Percentiles rank a stretch among this genome's conserved stretches.
These are phyloP conservation scores for Ophiostoma ips DNA, from an alignment of 2,329 filamentous ascomycete species.

Conservation along the genomic window DNA sequence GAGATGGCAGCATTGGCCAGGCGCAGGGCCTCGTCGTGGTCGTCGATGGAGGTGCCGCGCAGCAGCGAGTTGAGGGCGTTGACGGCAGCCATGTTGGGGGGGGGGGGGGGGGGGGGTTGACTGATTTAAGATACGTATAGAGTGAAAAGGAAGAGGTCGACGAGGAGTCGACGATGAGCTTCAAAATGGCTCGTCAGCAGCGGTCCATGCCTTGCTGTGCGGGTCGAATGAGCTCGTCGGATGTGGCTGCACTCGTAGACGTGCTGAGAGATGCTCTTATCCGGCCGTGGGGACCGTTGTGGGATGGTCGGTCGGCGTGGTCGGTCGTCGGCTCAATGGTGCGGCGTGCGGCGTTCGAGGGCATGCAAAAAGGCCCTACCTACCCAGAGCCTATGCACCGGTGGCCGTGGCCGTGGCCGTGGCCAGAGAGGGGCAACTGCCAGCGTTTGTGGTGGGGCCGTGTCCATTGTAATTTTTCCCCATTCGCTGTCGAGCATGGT, in stretches of 20 bases:
- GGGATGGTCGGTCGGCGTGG: not conserved
- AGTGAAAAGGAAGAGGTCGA: not conserved
- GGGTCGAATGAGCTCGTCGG: not conserved
- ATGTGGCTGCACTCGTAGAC: not conserved
- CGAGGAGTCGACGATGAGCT: not conserved
- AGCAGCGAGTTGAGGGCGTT: slow-evolving; percentile 39
- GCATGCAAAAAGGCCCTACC: not conserved
- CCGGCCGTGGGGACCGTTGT: not conserved
- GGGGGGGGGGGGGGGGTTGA: not conserved
- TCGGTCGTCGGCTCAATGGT: not conserved
- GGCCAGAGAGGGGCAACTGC: slow-evolving; percentile 1
- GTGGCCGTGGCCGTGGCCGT: not conserved
- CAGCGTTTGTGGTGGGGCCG: not conserved
- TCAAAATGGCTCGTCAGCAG: not conserved
- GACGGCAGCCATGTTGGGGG: slow-evolving; percentile 21
- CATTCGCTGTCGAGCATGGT: not conserved
- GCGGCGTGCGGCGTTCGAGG: not conserved
- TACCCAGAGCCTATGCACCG: not conserved
- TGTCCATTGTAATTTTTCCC: not conserved
- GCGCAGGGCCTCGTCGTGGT: slow-evolving; percentile 61
- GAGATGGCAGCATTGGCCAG: slow-evolving; percentile 43
- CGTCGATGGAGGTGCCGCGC: slow-evolving; percentile 41
- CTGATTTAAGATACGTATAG: not conserved
- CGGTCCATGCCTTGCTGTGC: slow-evolving; percentile 1
- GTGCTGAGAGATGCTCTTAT: no score